A percentile compares a stretch with the other conserved stretches of the same genome.
These are phyloP conservation scores for Avena eriantha DNA, from an alignment of 176 grass and related monocot species.

Conservation along the genomic window DNA sequence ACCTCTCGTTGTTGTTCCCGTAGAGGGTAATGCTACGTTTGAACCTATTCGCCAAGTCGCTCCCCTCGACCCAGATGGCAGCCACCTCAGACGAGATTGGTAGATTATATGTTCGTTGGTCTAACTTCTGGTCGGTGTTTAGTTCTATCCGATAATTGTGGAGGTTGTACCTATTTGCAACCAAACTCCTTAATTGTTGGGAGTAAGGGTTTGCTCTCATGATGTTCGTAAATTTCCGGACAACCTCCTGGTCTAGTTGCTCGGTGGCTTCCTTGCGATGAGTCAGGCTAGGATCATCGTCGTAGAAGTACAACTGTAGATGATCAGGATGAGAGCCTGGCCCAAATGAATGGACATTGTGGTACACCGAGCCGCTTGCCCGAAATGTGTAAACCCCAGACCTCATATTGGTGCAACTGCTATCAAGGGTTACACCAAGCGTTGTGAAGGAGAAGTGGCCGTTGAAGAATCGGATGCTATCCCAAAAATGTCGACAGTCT, in stretches of 20 bases:
- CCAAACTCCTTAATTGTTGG: background rate
- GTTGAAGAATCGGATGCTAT: background rate
- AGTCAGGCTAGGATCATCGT: background rate
- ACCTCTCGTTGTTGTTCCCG: no score
- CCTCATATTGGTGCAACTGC: background rate
- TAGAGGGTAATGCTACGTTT: no score
- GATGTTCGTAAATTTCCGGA: background rate
- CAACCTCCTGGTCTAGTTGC: background rate
- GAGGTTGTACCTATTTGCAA: background rate
- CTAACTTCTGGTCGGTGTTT: no score
- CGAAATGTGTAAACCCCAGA: background rate
- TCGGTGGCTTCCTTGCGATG: background rate
- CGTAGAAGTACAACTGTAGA: background rate
- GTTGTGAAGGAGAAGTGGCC: background rate
- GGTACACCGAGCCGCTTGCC: background rate
- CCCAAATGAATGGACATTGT: background rate
- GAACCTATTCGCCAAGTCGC: no score
- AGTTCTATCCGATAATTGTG: no score
- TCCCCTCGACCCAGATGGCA: no score
- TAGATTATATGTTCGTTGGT: no score
- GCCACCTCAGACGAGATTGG: no score
- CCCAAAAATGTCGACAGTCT: background rate
- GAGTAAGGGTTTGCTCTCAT: background rate
- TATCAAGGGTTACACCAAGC: background rate
- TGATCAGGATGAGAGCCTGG: background rate